These are phyloP conservation scores for Sporisorium reilianum DNA, from an alignment of 1,284 basidiomycete species.

Conservation along the genomic window DNA sequence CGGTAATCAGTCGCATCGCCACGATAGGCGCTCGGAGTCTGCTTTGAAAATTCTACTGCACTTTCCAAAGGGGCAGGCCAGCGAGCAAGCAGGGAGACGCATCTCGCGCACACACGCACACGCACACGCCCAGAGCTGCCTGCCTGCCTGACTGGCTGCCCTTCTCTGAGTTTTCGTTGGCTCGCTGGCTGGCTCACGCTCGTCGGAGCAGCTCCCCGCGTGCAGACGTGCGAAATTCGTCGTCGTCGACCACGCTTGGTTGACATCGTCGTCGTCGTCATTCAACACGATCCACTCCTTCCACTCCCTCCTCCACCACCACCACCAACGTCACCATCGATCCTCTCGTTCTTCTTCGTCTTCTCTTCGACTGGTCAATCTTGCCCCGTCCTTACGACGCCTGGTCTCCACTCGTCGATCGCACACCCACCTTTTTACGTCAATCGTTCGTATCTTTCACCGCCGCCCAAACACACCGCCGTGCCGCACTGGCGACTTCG, in stretches of 20 bases:
- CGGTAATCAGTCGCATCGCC: slow-evolving; percentile 7
- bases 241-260: slow-evolving; percentile 10
- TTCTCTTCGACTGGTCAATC: slow-evolving; percentile 16
- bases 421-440: slow-evolving; percentile 1
- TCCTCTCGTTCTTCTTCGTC: not conserved
- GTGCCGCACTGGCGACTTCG: not conserved
- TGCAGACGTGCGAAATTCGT: slow-evolving; percentile 20
- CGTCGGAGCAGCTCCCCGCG: slow-evolving; percentile 30
- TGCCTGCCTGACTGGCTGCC: no score
- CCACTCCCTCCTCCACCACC: slow-evolving; percentile 12
- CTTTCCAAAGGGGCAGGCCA: not conserved
- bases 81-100: not conserved
- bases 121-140: slow-evolving; percentile 1
- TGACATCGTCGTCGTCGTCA: slow-evolving; percentile 13
- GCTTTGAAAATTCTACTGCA: slow-evolving; percentile 3
- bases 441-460: slow-evolving; percentile 29
- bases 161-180: slow-evolving; percentile 17
- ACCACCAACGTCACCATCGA: slow-evolving; percentile 1
- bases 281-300: slow-evolving; percentile 18
- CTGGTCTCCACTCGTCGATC: slow-evolving; percentile 1
- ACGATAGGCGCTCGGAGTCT: slow-evolving; percentile 11
- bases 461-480: not conserved
- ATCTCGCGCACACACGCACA: slow-evolving; percentile 2
- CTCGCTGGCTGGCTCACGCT: slow-evolving; percentile 4
- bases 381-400: slow-evolving; percentile 3